Evolutionary conservation across 176 grass and related monocot species (phyloP), one percentile per base, ranked within the genome.

Genomic region (Aegilops longissima): DNA sequence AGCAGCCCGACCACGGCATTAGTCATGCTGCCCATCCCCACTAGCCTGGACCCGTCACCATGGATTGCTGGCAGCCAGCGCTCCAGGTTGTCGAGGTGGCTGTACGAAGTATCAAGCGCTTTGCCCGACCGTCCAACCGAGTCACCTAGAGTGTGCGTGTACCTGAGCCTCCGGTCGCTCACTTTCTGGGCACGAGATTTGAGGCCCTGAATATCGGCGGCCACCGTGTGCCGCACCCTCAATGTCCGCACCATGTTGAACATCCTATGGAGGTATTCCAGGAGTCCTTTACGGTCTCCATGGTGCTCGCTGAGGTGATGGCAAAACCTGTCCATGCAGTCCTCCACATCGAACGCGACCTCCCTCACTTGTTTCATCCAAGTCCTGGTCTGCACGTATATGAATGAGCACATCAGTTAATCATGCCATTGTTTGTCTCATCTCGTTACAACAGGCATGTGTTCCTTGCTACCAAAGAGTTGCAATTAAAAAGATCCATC

Each of bases 291-390:
- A 5, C 36, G 39, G 4, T 38, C 38, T 42, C 47, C 67, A 8
- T 0, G n/a, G 8, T 69, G 0, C 1, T 40, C 2, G 9, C 23
- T n/a, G 6, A 75, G 40, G 80, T 72, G 66, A 40, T 23, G 11
- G 2, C 49, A 58, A 31, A 83, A 83, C 2, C 12, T 58, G 12
- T 82, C 80, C 5, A 71, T 71, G 9, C 66, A 83, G 20, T 72
- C 80, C 47, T 83, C 80, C 30, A 13, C 66, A 59, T 83, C 80
- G 1, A 17, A 83, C 8, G 30, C 49, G 3, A 72, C 51, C 31
- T 83, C 66, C 66, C 80, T 70, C 6, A 83, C 47, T 25, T 83
- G 80, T 39, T 83, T 83, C 80, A 82, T 71, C 66, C 80, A 82
- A 8, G 12, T 58, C 21, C 12, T 82, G 0, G 5, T 58, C 80